A percentile compares a stretch with the other conserved stretches of the same genome.
These are phyloP conservation scores for Rubroboletus satanas DNA, from an alignment of 768 basidiomycete genomes.

Conservation along the genomic window DNA sequence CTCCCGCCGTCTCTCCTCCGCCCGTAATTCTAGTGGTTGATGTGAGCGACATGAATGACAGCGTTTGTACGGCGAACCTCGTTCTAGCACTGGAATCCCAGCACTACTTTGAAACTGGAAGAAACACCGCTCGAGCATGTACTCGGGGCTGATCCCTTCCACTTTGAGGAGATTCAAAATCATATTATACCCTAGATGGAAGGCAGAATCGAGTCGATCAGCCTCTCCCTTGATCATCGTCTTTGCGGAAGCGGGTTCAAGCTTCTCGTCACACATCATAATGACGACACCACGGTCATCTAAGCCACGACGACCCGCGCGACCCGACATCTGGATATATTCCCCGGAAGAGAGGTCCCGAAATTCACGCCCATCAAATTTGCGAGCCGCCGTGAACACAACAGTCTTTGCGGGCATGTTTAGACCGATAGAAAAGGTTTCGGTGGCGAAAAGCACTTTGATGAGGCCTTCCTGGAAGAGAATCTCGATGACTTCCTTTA, in stretches of 20 bases:
- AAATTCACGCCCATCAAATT: constrained; percentile 95
- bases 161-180: constrained; percentile 97
- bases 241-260: constrained; percentile 90
- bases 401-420: constrained; percentile 99
- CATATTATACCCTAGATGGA: constrained; percentile 99
- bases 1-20: constrained; percentile 64
- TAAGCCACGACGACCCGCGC: constrained; percentile 93
- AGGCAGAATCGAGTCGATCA: constrained; percentile 94
- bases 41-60: constrained; percentile 4
- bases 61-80: constrained; percentile 50
- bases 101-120: constrained; percentile 97
- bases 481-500: constrained; percentile 99
- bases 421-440: constrained; percentile 95
- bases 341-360: constrained; percentile 91
- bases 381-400: constrained; percentile 92
- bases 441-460: constrained; percentile 97
- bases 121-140: constrained; percentile 96
- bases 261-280: constrained; percentile 99
- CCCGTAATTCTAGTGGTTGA: constrained; percentile 55
- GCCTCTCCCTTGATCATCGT: constrained; percentile 98
- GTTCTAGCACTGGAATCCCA: constrained; percentile 80
- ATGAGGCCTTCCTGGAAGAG: constrained; percentile 97
- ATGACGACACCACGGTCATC: constrained; percentile 99
- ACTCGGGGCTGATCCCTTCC: constrained; percentile 97
- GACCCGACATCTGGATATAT: constrained; percentile 99